phyloP scores from a whole-genome alignment of 2,329 filamentous ascomycete species.

The Stromatinia cepivora region DNA sequence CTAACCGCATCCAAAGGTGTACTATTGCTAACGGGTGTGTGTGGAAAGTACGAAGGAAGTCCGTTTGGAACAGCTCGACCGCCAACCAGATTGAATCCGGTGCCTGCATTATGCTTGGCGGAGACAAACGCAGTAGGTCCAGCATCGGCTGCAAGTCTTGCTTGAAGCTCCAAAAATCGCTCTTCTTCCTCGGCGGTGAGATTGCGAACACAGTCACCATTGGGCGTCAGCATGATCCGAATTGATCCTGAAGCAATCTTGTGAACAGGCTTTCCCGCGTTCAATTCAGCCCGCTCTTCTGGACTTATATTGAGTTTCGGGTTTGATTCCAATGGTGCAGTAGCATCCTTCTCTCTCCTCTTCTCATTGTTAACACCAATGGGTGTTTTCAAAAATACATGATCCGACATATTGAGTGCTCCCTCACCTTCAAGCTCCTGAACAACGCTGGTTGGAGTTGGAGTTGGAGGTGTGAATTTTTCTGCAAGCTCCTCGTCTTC shows the following conservation, averaged over 20 bases:
- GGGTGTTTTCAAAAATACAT: conserved; percentile 45
- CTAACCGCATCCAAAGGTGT: conserved; percentile 57
- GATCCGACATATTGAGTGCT: conserved; percentile 41
- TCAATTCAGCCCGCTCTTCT: conserved; percentile 56
- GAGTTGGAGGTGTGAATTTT: conserved; percentile 36
- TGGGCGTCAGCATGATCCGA: conserved; percentile 71
- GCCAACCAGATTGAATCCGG: conserved; percentile 63
- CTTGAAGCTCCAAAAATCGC: conserved; percentile 68
- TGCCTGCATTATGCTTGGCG: conserved; percentile 54
- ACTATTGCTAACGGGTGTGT: conserved; percentile 37
- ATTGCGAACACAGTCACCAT: conserved; percentile 74
- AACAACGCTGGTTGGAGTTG: conserved; percentile 42
- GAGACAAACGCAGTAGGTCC: conserved; percentile 58
- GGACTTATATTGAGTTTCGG: conserved; percentile 51
- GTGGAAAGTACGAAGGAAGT: conserved; percentile 60
- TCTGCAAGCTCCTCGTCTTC: conserved; percentile 36
- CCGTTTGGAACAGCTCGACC: conserved; percentile 66
- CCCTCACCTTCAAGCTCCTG: conserved; percentile 44
- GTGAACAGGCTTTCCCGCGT: conserved; percentile 58
- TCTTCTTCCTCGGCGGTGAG: conserved; percentile 68
- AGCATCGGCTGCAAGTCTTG: conserved; percentile 52
- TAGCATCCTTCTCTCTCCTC: conserved; percentile 18
- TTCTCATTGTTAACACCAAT: conserved; percentile 8
- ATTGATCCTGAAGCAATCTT: conserved; percentile 62
- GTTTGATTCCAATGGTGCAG: conserved; percentile 32